These are phyloP conservation scores for Colletotrichum abscissum DNA, from an alignment of 2,329 filamentous ascomycete genomes.

Conservation along the genomic window DNA sequence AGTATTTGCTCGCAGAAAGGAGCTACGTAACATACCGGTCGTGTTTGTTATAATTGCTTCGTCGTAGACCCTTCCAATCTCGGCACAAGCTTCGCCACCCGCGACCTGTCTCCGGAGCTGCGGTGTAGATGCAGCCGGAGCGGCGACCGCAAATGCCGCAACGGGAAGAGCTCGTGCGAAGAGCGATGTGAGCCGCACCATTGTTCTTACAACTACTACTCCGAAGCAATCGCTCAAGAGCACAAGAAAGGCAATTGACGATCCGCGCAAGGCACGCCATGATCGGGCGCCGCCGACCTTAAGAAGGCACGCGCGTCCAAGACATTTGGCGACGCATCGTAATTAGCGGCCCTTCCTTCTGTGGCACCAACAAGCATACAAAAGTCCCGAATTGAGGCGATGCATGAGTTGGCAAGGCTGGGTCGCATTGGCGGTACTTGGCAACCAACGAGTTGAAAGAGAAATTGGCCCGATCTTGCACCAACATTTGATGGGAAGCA, in stretches of 20 bases:
- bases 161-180: not conserved
- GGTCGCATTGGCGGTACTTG: not conserved
- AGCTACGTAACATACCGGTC: not conserved
- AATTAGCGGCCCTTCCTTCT: not conserved
- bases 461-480: too few relatives aligned
- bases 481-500: too few relatives aligned
- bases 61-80: conserved; percentile 10
- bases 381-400: not conserved
- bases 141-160: not conserved
- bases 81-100: conserved; percentile 2
- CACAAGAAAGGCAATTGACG: too few relatives aligned
- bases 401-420: not conserved
- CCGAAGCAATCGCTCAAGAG: too few relatives aligned
- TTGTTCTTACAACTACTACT: not conserved
- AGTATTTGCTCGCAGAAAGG: too few relatives aligned
- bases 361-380: not conserved
- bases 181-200: not conserved
- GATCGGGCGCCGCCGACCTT: not conserved
- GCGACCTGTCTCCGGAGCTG: not conserved
- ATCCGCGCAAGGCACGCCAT: not conserved
- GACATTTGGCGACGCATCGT: not conserved
- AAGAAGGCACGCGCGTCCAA: not conserved
- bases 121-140: not conserved
- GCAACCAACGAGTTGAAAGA: not conserved
- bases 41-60: not conserved